A percentile compares a stretch with the other conserved stretches of the same genome.
phyloP scores from a whole-genome alignment of 2,329 filamentous ascomycete genomes.

The Colletotrichum salicis region DNA sequence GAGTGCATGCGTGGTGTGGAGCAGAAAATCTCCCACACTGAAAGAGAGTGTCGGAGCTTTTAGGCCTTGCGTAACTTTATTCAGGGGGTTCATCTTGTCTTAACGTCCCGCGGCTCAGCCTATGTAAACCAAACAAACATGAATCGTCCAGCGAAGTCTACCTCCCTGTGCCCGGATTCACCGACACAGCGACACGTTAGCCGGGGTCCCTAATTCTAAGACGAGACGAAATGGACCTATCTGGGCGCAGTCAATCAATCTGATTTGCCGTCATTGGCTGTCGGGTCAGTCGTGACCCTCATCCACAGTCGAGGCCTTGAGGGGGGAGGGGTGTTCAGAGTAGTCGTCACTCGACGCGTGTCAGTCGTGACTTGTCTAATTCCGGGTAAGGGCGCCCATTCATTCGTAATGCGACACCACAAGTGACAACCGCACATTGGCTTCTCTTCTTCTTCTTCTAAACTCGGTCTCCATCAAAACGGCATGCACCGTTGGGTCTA shows the following conservation, averaged over 20 bases:
- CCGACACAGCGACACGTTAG: background rate
- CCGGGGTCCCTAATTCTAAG: constrained; percentile 14
- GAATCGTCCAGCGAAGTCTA: background rate
- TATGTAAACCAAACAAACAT: background rate
- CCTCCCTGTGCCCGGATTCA: background rate
- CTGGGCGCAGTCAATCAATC: constrained; percentile 10
- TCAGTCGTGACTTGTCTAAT: background rate
- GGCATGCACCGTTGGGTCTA: too few relatives aligned
- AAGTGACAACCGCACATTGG: too few relatives aligned
- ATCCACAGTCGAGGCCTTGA: background rate
- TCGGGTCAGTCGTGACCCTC: background rate
- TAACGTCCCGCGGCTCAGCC: background rate
- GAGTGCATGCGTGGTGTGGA: too few relatives aligned
- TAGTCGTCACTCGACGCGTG: constrained; percentile 14
- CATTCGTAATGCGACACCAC: background rate
- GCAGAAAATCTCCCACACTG: background rate
- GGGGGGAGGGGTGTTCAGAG: background rate
- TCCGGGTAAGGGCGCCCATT: background rate
- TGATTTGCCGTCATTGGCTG: constrained; percentile 1
- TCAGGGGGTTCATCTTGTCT: constrained; percentile 13
- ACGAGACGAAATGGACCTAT: background rate
- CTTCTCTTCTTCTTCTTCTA: too few relatives aligned
- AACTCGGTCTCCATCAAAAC: too few relatives aligned
- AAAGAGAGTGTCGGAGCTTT: background rate
- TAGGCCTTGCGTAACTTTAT: background rate